Evolutionary conservation across 2,329 filamentous ascomycete genomes (phyloP).

Genomic region (Zymoseptoria brevis): DNA sequence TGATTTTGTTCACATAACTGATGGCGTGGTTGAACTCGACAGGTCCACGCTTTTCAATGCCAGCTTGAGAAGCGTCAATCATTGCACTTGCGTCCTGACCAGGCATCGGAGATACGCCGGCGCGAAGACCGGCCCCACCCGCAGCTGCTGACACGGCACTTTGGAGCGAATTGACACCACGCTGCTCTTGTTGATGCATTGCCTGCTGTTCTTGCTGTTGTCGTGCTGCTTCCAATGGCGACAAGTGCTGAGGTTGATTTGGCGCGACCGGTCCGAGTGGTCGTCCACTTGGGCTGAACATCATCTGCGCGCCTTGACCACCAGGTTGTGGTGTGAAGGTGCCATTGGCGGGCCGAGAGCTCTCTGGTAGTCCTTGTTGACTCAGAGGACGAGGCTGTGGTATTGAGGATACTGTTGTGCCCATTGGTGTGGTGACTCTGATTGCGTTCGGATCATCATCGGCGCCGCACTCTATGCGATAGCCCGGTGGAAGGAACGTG

Average conservation of each 20-base stretch:
- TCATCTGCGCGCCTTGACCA: constrained; percentile 29
- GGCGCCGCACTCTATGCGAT: constrained; percentile 90
- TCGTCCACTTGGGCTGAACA: constrained; percentile 39
- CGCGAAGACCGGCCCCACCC: constrained; percentile 41
- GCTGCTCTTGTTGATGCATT: constrained; percentile 55
- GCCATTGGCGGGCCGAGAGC: constrained; percentile 25
- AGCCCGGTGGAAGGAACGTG: constrained; percentile 88
- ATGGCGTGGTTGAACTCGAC: constrained; percentile 99
- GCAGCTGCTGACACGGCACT: constrained; percentile 54
- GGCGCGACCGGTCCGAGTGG: constrained; percentile 35
- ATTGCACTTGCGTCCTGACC: constrained; percentile 50
- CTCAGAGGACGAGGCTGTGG: constrained; percentile 43
- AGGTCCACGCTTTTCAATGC: constrained; percentile 76
- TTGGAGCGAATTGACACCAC: constrained; percentile 58
- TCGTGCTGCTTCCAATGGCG: constrained; percentile 23
- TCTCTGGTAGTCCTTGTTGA: constrained; percentile 18
- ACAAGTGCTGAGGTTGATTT: constrained; percentile 21
- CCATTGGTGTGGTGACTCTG: constrained; percentile 91
- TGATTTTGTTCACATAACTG: constrained; percentile 99
- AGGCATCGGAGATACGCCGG: constrained; percentile 46
- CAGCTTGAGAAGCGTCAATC: constrained; percentile 37
- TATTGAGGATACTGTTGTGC: constrained; percentile 91
- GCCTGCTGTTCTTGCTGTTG: constrained; percentile 28
- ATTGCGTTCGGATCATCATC: constrained; percentile 94
- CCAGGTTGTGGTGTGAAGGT: constrained; percentile 36